Percentiles rank a stretch among this genome's conserved stretches.
Conservation (phyloP, 768 basidiomycete species). For the Xerocomellus dryophilus region DNA sequence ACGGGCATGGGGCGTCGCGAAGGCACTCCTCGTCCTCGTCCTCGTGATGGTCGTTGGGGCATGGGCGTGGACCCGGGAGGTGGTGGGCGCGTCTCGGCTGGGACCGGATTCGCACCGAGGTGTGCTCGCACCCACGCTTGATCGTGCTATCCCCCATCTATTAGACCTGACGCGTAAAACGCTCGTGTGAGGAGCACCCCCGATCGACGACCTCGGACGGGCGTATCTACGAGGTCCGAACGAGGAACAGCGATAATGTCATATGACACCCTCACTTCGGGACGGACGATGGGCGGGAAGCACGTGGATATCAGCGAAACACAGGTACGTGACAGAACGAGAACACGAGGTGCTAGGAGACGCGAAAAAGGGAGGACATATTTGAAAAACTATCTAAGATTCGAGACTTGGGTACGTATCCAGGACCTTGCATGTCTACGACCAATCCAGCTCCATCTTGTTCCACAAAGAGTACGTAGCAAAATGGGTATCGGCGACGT, state of each 20-base stretch:
- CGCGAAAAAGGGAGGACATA: too few species aligned
- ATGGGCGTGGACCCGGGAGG: too few species aligned
- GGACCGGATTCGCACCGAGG: too few species aligned
- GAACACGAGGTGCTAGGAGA: not conserved
- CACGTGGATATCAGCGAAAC: too few species aligned
- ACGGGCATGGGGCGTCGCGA: too few species aligned
- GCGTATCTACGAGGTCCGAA: constrained; percentile 20
- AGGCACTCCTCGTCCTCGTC: too few species aligned
- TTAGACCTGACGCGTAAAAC: constrained; percentile 59
- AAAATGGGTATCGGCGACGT: not conserved
- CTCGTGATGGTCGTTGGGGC: too few species aligned
- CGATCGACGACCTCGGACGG: constrained; percentile 59
- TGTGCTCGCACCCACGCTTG: too few species aligned
- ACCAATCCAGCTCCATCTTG: constrained; percentile 10
- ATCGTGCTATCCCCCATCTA: too few species aligned
- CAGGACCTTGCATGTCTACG: not conserved
- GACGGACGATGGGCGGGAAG: not conserved
- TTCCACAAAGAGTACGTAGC: not conserved
- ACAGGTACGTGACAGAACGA: not conserved
- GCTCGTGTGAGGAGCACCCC: constrained; percentile 69
- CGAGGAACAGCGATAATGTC: not conserved
- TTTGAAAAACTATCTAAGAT: not conserved
- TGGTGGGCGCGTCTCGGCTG: too few species aligned
- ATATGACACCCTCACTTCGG: too few species aligned
- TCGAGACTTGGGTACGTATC: too few species aligned